Percentiles rank a stretch among this genome's conserved stretches.
Conservation (phyloP, 2,329 filamentous ascomycete species). For the Paracoccidioides brasiliensis region DNA sequence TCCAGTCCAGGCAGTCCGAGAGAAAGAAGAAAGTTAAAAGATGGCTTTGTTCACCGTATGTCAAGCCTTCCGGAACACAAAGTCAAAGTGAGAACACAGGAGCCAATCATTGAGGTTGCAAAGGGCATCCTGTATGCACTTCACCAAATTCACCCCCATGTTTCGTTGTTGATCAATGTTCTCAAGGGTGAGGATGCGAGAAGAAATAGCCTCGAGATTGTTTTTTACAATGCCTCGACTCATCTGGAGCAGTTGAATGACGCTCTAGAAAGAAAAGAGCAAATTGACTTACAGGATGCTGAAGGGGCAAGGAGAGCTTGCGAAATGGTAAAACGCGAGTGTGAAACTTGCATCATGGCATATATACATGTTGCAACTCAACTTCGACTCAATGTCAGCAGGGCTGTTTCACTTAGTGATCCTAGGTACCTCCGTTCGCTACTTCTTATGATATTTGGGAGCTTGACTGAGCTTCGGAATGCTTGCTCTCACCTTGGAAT, state of each 20-base stretch:
- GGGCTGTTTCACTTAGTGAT: slow-evolving; percentile 43
- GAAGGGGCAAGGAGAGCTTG: slow-evolving; percentile 30
- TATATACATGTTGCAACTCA: slow-evolving; percentile 39
- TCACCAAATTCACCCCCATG: slow-evolving; percentile 38
- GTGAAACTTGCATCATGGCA: slow-evolving; percentile 36
- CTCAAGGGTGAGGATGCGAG: slow-evolving; percentile 35
- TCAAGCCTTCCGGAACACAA: slow-evolving; percentile 46
- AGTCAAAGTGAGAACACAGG: slow-evolving; percentile 32
- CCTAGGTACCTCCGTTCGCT: slow-evolving; percentile 45
- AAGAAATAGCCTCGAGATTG: slow-evolving; percentile 41
- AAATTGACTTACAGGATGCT: slow-evolving; percentile 37
- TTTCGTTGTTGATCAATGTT: slow-evolving; percentile 34
- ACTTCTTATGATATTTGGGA: slow-evolving; percentile 46
- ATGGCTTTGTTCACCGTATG: slow-evolving; percentile 38
- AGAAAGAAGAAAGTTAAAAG: slow-evolving; percentile 29
- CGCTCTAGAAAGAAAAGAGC: slow-evolving; percentile 38
- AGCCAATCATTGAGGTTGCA: slow-evolving; percentile 42
- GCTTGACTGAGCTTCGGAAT: slow-evolving; percentile 47
- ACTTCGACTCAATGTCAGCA: slow-evolving; percentile 35
- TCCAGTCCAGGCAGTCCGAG: slow-evolving; percentile 33
- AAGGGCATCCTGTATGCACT: slow-evolving; percentile 44
- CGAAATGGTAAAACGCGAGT: slow-evolving; percentile 34
- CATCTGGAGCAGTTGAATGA: slow-evolving; percentile 45
- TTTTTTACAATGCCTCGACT: slow-evolving; percentile 43
- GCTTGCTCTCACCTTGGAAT: slow-evolving; percentile 41